Evolutionary conservation across 257 asterid genomes (phyloP).

Genomic region (Lycium ferocissimum): DNA sequence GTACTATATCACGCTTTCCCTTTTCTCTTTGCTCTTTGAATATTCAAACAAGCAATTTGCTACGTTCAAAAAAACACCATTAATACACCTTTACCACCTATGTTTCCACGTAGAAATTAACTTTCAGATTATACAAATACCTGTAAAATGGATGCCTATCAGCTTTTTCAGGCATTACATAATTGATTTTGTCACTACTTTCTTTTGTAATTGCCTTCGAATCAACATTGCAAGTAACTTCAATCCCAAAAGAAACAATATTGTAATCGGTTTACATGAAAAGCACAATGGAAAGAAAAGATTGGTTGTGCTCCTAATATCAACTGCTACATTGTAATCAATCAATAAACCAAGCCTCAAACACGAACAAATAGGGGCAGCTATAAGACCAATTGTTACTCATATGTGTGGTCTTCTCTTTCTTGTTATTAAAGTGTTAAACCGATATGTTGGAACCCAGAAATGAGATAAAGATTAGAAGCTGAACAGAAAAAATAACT

Average conservation of each 20-base stretch:
- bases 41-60: background rate
- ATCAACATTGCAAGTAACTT: too few species aligned
- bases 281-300: too few species aligned
- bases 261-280: too few species aligned
- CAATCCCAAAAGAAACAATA: too few species aligned
- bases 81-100: slow-evolving; percentile 25
- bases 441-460: background rate
- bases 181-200: background rate
- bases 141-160: background rate
- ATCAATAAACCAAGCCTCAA: background rate
- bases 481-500: background rate
- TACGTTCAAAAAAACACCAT: slow-evolving; percentile 8
- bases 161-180: slow-evolving; percentile 16
- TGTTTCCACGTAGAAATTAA: slow-evolving; percentile 8
- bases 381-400: background rate
- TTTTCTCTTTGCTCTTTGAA: background rate
- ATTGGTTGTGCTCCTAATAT: background rate
- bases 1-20: background rate
- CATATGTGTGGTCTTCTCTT: background rate
- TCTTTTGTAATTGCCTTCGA: background rate
- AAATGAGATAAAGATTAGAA: background rate
- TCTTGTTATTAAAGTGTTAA: background rate
- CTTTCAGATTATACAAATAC: slow-evolving; percentile 13
- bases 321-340: background rate
- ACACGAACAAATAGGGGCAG: background rate